Conservation (phyloP, 306 rosid species). For the Vachellia collinsii region DNA sequence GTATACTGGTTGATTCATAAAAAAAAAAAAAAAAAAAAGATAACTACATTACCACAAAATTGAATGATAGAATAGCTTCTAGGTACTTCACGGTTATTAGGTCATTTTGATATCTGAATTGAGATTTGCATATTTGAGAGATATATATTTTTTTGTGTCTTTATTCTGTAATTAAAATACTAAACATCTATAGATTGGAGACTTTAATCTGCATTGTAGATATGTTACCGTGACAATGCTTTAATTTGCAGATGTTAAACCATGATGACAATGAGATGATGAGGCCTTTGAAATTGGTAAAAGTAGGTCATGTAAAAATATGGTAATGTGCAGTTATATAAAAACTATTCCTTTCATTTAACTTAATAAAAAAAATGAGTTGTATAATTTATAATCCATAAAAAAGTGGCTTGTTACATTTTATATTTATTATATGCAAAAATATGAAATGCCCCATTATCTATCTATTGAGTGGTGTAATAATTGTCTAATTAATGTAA, state of each 20-base stretch:
- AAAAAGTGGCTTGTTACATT: no score
- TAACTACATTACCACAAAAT: no score
- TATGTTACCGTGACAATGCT: neutral
- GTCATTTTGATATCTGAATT: neutral
- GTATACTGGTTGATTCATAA: no score
- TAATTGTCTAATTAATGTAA: no score
- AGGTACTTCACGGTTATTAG: neutral
- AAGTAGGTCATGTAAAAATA: slow-evolving; percentile 13
- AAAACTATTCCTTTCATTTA: neutral
- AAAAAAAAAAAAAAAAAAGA: no score
- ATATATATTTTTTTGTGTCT: neutral
- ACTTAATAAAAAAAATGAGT: no score
- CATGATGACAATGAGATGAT: slow-evolving; percentile 96
- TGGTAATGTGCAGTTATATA: neutral
- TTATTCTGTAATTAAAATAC: neutral
- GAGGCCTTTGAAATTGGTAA: slow-evolving; percentile 71
- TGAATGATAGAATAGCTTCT: neutral
- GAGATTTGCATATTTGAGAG: neutral
- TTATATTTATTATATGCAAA: no score
- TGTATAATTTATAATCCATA: neutral
- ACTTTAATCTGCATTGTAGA: neutral
- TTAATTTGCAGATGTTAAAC: slow-evolving; percentile 65
- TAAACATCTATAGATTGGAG: neutral
- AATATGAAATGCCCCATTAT: no score
- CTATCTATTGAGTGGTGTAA: no score